Conservation (phyloP, 352 stramenopile species). For the Blastocystis sp. region DNA sequence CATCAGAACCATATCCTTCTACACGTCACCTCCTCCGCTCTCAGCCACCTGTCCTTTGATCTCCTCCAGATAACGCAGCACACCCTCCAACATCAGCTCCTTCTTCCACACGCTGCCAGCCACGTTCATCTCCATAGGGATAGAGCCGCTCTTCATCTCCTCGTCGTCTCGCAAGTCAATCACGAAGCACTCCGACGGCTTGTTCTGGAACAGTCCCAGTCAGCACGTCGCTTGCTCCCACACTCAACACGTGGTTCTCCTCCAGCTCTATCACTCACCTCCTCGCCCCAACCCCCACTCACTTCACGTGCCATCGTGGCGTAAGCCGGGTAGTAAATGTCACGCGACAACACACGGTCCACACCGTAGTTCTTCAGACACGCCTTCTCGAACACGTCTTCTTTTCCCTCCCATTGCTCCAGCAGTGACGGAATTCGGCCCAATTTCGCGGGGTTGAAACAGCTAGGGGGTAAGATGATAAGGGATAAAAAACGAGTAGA, state of each 20-base stretch:
- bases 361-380: slow-evolving; percentile 54
- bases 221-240: slow-evolving; percentile 28
- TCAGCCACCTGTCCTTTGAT: neutral
- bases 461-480: neutral
- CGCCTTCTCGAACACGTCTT: slow-evolving; percentile 15
- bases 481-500: slow-evolving; percentile 11
- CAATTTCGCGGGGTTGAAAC: slow-evolving; percentile 25
- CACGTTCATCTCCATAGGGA: slow-evolving; percentile 11
- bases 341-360: slow-evolving; percentile 48
- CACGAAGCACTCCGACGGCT: neutral
- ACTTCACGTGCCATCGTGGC: neutral
- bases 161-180: slow-evolving; percentile 9
- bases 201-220: neutral
- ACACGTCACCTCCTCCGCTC: neutral
- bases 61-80: slow-evolving; percentile 16
- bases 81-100: slow-evolving; percentile 17
- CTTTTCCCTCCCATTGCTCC: slow-evolving; percentile 16
- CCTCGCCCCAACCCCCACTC: neutral
- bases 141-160: neutral
- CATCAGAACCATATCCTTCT: slow-evolving; percentile 12
- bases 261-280: neutral
- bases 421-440: neutral
- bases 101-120: slow-evolving; percentile 18
- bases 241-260: neutral
- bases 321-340: slow-evolving; percentile 31